Evolutionary conservation across 306 rosid genomes (phyloP).

Genomic region (Ammopiptanthus mongolicus): DNA sequence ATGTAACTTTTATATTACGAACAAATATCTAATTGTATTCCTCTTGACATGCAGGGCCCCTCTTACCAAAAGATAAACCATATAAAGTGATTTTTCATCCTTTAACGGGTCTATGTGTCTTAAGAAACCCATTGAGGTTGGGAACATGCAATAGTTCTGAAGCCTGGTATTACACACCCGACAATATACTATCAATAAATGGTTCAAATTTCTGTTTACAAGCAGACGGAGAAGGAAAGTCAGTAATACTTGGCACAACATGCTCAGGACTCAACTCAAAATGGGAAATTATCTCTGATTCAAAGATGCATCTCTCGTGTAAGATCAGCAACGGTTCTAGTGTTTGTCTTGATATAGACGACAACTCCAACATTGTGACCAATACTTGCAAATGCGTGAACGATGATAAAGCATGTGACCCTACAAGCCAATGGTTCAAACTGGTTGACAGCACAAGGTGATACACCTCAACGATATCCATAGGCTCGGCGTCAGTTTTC

Average conservation of each 20-base stretch:
- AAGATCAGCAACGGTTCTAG: constrained; percentile 16
- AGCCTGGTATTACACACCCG: constrained; percentile 48
- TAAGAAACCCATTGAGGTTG: constrained; percentile 42
- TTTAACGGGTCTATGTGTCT: constrained; percentile 53
- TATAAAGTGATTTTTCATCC: constrained; percentile 66
- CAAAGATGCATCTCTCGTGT: constrained; percentile 56
- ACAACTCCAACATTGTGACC: constrained; percentile 46
- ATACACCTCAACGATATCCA: constrained; percentile 8
- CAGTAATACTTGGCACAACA: constrained; percentile 35
- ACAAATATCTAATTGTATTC: neutral
- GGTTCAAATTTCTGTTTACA: constrained; percentile 70
- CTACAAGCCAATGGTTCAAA: constrained; percentile 72
- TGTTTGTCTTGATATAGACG: constrained; percentile 61
- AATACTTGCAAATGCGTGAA: constrained; percentile 61
- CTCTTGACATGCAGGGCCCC: constrained; percentile 53
- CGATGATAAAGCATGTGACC: constrained; percentile 47
- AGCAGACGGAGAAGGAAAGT: constrained; percentile 33
- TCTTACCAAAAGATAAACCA: constrained; percentile 7
- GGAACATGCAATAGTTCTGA: constrained; percentile 63
- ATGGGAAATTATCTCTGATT: constrained; percentile 68
- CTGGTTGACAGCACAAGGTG: constrained; percentile 54
- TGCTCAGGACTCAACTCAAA: constrained; percentile 37
- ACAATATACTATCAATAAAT: constrained; percentile 36
- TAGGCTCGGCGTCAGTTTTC: neutral
- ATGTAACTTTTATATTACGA: neutral